A percentile compares a stretch with the other conserved stretches of the same genome.
phyloP scores from a whole-genome alignment of 2,329 filamentous ascomycete genomes.

The Aspergillus tubingensis region DNA sequence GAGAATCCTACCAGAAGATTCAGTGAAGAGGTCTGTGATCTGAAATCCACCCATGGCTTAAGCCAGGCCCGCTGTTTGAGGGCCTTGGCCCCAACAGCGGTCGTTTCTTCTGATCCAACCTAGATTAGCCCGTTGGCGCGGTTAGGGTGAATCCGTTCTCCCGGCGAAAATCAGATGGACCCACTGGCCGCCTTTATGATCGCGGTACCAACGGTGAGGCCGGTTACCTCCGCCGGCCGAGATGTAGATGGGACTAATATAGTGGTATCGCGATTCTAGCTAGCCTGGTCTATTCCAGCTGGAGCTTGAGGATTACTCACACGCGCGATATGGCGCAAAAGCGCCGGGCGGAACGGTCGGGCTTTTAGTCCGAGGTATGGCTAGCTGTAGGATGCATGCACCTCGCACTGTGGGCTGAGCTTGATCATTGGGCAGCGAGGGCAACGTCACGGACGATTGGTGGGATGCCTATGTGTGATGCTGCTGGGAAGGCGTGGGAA shows the following conservation, averaged over 20 bases:
- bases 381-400: neutral
- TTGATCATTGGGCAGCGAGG: neutral
- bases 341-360: neutral
- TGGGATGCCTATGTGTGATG: neutral
- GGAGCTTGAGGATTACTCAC: neutral
- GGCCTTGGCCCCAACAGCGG: neutral
- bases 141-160: neutral
- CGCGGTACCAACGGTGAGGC: neutral
- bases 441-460: neutral
- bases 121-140: neutral
- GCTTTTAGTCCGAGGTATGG: neutral
- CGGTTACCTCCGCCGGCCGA: slow-evolving; percentile 1
- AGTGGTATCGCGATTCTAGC: neutral
- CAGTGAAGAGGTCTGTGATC: neutral
- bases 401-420: neutral
- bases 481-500: neutral
- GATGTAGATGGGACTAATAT: neutral
- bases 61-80: neutral
- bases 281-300: neutral
- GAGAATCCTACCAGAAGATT: neutral
- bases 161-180: neutral
- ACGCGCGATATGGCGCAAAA: neutral
- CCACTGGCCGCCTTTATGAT: neutral
- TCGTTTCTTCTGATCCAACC: neutral
- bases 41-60: neutral